A percentile compares a stretch with the other conserved stretches of the same genome.
phyloP scores from a whole-genome alignment of 208 protist species.

The Naegleria lovaniensis region DNA sequence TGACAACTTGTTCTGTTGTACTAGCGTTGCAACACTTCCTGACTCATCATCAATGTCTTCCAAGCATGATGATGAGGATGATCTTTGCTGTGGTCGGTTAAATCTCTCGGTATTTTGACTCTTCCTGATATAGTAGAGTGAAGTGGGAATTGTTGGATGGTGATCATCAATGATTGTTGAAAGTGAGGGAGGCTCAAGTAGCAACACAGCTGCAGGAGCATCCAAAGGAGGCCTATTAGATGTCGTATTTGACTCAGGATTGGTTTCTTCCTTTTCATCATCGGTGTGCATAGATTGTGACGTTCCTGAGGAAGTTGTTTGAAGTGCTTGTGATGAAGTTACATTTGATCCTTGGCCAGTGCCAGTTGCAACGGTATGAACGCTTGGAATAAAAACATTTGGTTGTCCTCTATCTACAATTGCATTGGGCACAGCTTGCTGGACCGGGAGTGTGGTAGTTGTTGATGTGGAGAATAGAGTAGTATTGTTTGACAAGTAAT shows the following conservation, averaged over 20 bases:
- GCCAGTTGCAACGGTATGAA: no score
- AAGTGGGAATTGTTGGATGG: background rate
- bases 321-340: no score
- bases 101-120: background rate
- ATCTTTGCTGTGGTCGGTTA: background rate
- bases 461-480: background rate
- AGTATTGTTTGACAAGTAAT: background rate
- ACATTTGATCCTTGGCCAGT: no score
- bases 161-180: background rate
- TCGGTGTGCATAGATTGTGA: no score
- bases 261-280: background rate
- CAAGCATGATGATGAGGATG: background rate
- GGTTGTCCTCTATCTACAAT: no score
- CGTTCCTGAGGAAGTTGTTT: no score
- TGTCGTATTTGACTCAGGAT: background rate
- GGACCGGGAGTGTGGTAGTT: no score
- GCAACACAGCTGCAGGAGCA: background rate
- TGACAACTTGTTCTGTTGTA: no score
- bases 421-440: no score
- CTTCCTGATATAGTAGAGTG: background rate
- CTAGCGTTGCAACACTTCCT: background rate
- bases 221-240: background rate
- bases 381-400: no score
- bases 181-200: background rate
- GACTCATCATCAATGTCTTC: background rate